Conservation (phyloP, 2,329 filamentous ascomycete genomes). For the Zasmidium cellare region DNA sequence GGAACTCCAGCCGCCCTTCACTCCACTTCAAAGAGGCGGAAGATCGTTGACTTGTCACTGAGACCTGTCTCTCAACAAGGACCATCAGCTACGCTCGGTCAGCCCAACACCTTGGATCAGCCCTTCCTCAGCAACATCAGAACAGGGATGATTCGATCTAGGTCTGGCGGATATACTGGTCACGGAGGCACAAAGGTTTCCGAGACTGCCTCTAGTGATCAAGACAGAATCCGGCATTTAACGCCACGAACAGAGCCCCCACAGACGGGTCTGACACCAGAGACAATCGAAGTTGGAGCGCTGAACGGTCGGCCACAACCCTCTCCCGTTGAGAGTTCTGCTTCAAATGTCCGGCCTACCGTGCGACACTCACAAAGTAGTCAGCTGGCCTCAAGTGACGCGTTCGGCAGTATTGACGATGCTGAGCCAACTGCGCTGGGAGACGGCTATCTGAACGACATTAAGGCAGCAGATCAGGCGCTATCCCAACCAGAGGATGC, state of each 20-base stretch:
- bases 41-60: conserved; percentile 4
- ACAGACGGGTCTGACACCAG: not conserved
- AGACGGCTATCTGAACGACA: not conserved
- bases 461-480: not conserved
- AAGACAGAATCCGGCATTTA: no score
- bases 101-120: no score
- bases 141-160: not conserved
- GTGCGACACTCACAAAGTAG: no score
- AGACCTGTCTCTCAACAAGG: not conserved
- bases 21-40: not conserved
- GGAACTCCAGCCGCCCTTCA: no score
- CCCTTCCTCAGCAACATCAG: not conserved
- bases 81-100: not conserved
- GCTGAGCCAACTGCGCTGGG: conserved; percentile 17
- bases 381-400: conserved; percentile 23
- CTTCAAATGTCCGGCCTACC: no score
- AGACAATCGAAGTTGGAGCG: not conserved
- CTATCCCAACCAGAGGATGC: no score
- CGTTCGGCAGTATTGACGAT: conserved; percentile 30
- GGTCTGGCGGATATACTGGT: not conserved
- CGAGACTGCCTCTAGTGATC: no score
- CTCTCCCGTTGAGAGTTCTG: not conserved
- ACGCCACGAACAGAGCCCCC: no score
- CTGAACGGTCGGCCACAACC: not conserved
- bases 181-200: no score